Evolutionary conservation across 2,329 filamentous ascomycete genomes (phyloP).

Genomic region (Chaetomium olivaceum): DNA sequence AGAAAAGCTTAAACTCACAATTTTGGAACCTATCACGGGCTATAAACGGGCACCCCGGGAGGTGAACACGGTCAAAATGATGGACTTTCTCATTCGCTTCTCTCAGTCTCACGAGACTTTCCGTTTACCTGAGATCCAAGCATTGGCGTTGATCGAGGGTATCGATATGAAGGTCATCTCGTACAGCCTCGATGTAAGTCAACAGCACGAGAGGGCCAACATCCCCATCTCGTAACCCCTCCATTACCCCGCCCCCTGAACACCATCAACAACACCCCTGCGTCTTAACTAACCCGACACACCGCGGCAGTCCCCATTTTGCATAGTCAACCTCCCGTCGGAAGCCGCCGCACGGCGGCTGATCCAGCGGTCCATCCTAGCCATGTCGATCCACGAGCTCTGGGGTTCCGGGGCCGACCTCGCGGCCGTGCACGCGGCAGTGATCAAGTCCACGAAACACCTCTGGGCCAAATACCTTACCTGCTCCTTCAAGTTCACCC

Average conservation of each 20-base stretch:
- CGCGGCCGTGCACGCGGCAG: constrained; percentile 64
- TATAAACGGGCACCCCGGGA: not conserved
- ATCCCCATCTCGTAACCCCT: not conserved
- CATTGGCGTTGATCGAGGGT: constrained; percentile 69
- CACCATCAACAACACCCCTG: constrained; percentile 17
- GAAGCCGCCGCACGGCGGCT: constrained; percentile 65
- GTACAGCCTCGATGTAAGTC: constrained; percentile 71
- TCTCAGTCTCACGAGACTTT: constrained; percentile 91
- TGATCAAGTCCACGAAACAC: constrained; percentile 60
- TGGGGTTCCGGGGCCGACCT: constrained; percentile 76
- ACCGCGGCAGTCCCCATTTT: constrained; percentile 74
- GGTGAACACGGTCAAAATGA: constrained; percentile 40
- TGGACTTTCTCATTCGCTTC: constrained; percentile 87
- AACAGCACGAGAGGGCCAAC: not conserved
- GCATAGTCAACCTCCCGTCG: constrained; percentile 69
- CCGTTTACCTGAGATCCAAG: constrained; percentile 77
- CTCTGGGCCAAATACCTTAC: constrained; percentile 67
- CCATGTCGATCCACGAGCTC: constrained; percentile 81
- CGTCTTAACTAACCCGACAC: constrained; percentile 28
- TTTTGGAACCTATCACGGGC: not conserved
- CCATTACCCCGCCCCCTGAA: constrained; percentile 17
- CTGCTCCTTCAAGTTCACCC: constrained; percentile 75
- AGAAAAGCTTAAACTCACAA: not conserved
- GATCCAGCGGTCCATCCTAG: constrained; percentile 75
- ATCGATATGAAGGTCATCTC: constrained; percentile 71